These are phyloP conservation scores for Rhizopogon sp. DNA, from an alignment of 768 basidiomycete genomes.

Conservation along the genomic window DNA sequence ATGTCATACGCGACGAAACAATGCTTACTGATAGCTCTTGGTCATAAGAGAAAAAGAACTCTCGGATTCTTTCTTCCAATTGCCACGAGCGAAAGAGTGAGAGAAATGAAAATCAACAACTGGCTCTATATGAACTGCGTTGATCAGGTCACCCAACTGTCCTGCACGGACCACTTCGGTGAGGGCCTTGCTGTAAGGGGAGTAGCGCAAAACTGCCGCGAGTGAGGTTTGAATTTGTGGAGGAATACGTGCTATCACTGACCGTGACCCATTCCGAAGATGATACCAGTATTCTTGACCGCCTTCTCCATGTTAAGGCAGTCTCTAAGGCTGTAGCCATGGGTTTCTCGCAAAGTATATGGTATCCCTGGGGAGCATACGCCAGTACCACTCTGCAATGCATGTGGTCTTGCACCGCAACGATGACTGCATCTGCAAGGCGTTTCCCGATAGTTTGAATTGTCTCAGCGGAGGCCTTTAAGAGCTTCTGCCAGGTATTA, in stretches of 20 bases:
- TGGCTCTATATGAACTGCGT: conserved; percentile 81
- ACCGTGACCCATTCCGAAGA: conserved; percentile 91
- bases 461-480: conserved; percentile 60
- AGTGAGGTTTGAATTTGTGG: background rate
- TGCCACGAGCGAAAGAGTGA: conserved; percentile 83
- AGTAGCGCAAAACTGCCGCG: conserved; percentile 73
- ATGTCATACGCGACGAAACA: background rate
- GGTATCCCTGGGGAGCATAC: conserved; percentile 78
- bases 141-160: conserved; percentile 70
- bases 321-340: conserved; percentile 77
- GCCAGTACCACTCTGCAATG: conserved; percentile 71
- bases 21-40: conserved; percentile 84
- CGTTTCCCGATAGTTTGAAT: conserved; percentile 60
- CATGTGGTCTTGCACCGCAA: conserved; percentile 78
- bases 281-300: conserved; percentile 60
- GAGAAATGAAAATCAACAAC: conserved; percentile 87
- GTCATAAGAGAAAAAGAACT: conserved; percentile 85
- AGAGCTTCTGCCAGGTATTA: conserved; percentile 64
- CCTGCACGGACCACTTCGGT: conserved; percentile 68
- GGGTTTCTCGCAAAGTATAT: conserved; percentile 90
- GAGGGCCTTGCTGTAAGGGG: conserved; percentile 73
- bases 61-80: conserved; percentile 65
- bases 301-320: conserved; percentile 73
- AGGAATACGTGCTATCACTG: conserved; percentile 9
- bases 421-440: conserved; percentile 77